These are phyloP conservation scores for Lyophyllum atratum DNA, from an alignment of 768 basidiomycete species.

Conservation along the genomic window DNA sequence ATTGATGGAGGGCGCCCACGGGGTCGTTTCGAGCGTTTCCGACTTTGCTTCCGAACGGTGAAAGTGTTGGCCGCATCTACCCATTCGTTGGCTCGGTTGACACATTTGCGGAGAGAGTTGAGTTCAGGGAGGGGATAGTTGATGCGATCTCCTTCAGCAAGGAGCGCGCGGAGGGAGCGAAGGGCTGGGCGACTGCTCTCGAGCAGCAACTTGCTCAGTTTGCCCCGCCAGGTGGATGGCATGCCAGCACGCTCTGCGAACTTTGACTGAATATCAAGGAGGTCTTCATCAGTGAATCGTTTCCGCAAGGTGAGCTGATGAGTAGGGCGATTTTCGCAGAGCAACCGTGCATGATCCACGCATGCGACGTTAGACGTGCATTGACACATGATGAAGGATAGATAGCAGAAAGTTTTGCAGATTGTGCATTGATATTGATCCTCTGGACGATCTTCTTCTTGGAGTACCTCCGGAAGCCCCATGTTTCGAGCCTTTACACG, in stretches of 20 bases:
- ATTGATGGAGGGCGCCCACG: constrained; percentile 51
- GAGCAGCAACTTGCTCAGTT: constrained; percentile 63
- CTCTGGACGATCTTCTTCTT: constrained; percentile 81
- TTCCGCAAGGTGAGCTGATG: constrained; percentile 67
- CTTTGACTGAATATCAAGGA: constrained; percentile 65
- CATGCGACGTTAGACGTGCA: constrained; percentile 84
- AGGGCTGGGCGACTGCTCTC: constrained; percentile 75
- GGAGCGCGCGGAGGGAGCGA: constrained; percentile 76
- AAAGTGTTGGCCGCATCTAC: constrained; percentile 82
- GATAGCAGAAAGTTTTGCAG: constrained; percentile 94
- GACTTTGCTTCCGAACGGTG: constrained; percentile 75
- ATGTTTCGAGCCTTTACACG: constrained; percentile 63
- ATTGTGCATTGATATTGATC: constrained; percentile 94
- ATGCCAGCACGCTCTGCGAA: constrained; percentile 72
- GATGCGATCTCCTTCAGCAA: constrained; percentile 89
- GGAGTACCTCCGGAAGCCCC: constrained; percentile 67
- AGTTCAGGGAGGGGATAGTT: constrained; percentile 75
- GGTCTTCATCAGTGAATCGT: constrained; percentile 79
- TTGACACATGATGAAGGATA: constrained; percentile 86
- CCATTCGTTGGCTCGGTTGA: constrained; percentile 83
- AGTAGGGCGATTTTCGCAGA: constrained; percentile 59
- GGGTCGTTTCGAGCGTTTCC: constrained; percentile 72
- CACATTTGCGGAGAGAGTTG: constrained; percentile 71
- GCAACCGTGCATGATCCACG: constrained; percentile 76
- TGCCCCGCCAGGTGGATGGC: constrained; percentile 75